Percentiles rank a stretch among this genome's conserved stretches.
phyloP scores from a whole-genome alignment of 495 filamentous ascomycete species.

The Penicillium soppii region DNA sequence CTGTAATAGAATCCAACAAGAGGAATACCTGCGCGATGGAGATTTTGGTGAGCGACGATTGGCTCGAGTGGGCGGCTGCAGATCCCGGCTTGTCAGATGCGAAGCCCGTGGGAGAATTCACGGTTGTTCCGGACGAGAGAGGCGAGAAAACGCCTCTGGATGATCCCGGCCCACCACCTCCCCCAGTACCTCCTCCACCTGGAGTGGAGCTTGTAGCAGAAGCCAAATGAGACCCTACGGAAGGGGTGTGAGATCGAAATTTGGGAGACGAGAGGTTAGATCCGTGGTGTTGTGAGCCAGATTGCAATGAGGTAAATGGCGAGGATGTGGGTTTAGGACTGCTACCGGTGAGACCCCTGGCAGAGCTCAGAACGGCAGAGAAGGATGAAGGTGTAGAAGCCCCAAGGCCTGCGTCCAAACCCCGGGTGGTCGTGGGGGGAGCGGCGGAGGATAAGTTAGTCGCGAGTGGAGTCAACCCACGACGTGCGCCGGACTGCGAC shows the following conservation, averaged over 20 bases:
- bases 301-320: slow-evolving; percentile 54
- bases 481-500: slow-evolving; percentile 57
- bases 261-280: slow-evolving; percentile 60
- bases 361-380: slow-evolving; percentile 55
- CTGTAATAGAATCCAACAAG: slow-evolving; percentile 88
- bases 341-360: slow-evolving; percentile 45
- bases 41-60: slow-evolving; percentile 70
- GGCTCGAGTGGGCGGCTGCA: slow-evolving; percentile 42
- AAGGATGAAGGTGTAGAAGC: slow-evolving; percentile 54
- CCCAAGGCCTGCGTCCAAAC: slow-evolving; percentile 42
- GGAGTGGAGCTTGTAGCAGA: slow-evolving; percentile 55
- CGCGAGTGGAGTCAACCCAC: slow-evolving; percentile 62
- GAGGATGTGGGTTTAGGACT: slow-evolving; percentile 53
- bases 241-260: slow-evolving; percentile 60
- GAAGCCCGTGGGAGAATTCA: slow-evolving; percentile 60
- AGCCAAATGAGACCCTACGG: slow-evolving; percentile 57
- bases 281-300: slow-evolving; percentile 59
- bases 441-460: slow-evolving; percentile 52
- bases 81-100: slow-evolving; percentile 52
- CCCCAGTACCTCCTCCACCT: slow-evolving; percentile 60
- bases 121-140: slow-evolving; percentile 58
- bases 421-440: slow-evolving; percentile 47
- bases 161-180: slow-evolving; percentile 55
- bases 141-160: slow-evolving; percentile 64
- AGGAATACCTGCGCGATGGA: slow-evolving; percentile 93